Evolutionary conservation across 805 yeast species (phyloP), one percentile per base, ranked within the genome.

Genomic region (Lachancea fermentati): DNA sequence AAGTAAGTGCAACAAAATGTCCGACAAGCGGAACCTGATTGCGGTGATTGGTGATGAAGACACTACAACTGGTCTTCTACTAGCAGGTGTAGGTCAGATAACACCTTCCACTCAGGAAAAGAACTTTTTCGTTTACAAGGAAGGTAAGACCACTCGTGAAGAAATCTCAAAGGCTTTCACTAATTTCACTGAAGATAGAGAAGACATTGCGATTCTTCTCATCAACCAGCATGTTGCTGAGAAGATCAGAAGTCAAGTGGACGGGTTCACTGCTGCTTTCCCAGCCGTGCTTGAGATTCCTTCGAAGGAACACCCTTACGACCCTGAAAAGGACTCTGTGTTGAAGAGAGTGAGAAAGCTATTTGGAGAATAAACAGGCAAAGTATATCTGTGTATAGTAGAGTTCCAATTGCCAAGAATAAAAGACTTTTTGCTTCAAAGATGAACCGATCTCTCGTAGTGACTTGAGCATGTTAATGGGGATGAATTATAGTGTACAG

Each of bases 21-120:
- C 60, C 37, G 65, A 58, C 16, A 85, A 88, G 59, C 81, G 98
- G 56, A 75, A 83, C 30, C 72, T 89, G 51, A 71, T 93, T 43
- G 97, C 97, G 9, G 95, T 89, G 30, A 87, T 93, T 57, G 98
- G 97, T 13, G 98, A 93, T 58, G 98, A 93, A 67, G 97, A 93
- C 59, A 84, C 97, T 16, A 89, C 93, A 45, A 93, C 98, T 2
- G 98, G 98, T 3, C 76, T 93, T 72, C 71, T 93, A 26, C 73
- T 93, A 43, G 98, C 98, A 1, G 98, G 98, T 19, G 79, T 86
- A 43, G 98, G 98, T 18, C 95, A 91, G 57, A 80, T 88, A 15
- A 72, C 56, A 18, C 52, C 58, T 12, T 51, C 50, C 48, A 71
- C 78, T 30, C 68, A 68, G 46, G 65, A 71, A 18, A 81, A 86